These are phyloP conservation scores for Termitomyces sp. DNA, from an alignment of 768 basidiomycete genomes.

Conservation along the genomic window DNA sequence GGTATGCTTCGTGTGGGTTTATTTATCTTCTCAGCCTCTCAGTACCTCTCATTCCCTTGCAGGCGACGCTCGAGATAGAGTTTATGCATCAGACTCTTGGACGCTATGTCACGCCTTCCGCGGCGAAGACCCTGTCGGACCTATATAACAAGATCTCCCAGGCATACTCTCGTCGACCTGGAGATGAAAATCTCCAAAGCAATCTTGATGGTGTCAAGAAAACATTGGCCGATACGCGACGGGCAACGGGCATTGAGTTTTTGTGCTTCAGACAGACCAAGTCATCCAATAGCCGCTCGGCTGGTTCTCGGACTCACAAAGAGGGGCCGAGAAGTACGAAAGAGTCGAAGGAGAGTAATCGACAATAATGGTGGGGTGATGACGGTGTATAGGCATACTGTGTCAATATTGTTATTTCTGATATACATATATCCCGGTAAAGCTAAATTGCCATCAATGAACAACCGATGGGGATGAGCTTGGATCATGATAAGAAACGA, in stretches of 20 bases:
- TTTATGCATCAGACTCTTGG: conserved; percentile 96
- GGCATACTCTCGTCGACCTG: conserved; percentile 82
- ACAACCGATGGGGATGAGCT: neutral
- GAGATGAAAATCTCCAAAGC: conserved; percentile 81
- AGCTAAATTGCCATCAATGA: neutral
- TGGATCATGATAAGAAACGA: neutral
- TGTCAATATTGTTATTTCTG: neutral
- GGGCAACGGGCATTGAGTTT: conserved; percentile 92
- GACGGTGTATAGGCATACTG: neutral
- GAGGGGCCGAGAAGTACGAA: conserved; percentile 16
- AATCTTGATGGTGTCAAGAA: conserved; percentile 91
- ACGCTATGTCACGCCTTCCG: conserved; percentile 78
- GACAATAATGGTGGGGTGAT: neutral
- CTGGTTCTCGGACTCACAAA: conserved; percentile 16
- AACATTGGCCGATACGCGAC: conserved; percentile 81
- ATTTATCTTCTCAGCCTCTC: neutral
- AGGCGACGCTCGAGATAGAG: conserved; percentile 99
- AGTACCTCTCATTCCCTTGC: conserved; percentile 7
- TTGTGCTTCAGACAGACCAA: conserved; percentile 86
- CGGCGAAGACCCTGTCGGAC: conserved; percentile 83
- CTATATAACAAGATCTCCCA: conserved; percentile 94
- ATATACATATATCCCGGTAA: neutral
- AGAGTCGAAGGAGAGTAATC: conserved; percentile 13
- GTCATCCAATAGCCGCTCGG: conserved; percentile 23
- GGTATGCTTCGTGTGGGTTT: conserved; percentile 90